phyloP scores from a whole-genome alignment of 2,329 filamentous ascomycete species.

The Clonostachys rosea region DNA sequence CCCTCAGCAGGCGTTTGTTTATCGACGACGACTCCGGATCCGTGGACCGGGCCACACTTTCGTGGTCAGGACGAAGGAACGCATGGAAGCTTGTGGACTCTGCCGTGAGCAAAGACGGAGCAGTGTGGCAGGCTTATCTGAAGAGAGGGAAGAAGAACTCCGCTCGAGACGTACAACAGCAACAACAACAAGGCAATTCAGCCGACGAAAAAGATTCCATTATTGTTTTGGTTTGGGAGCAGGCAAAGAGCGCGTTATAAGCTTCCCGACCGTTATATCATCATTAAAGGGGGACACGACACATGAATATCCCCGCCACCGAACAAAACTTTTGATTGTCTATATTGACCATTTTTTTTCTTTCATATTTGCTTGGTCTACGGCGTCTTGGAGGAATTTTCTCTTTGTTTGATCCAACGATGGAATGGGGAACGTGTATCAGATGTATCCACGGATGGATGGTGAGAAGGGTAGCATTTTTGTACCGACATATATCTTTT shows the following conservation, averaged over 20 bases:
- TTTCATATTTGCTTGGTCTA: no score
- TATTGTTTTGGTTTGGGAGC: conserved; percentile 34
- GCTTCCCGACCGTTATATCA: no score
- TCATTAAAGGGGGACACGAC: no score
- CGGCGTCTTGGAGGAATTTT: no score
- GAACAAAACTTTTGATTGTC: no score
- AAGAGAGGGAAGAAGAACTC: conserved; percentile 18
- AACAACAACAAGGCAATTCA: conserved; percentile 11
- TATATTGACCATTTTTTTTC: no score
- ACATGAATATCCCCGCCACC: no score
- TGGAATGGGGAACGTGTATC: no score
- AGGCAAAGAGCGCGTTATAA: conserved; percentile 1
- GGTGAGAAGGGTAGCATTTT: no score
- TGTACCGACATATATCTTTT: no score
- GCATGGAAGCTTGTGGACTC: conserved; percentile 37
- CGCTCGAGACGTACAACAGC: not conserved
- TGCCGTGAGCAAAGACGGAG: conserved; percentile 21
- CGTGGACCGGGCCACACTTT: conserved; percentile 20
- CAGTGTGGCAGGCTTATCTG: conserved; percentile 42
- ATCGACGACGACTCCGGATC: conserved; percentile 17
- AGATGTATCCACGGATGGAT: no score
- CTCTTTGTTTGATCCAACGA: no score
- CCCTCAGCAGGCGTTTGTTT: conserved; percentile 18
- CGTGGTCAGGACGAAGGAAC: conserved; percentile 26
- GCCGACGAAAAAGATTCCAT: conserved; percentile 26